These are phyloP conservation scores for Nemania diffusa DNA, from an alignment of 2,329 filamentous ascomycete species.

Conservation along the genomic window DNA sequence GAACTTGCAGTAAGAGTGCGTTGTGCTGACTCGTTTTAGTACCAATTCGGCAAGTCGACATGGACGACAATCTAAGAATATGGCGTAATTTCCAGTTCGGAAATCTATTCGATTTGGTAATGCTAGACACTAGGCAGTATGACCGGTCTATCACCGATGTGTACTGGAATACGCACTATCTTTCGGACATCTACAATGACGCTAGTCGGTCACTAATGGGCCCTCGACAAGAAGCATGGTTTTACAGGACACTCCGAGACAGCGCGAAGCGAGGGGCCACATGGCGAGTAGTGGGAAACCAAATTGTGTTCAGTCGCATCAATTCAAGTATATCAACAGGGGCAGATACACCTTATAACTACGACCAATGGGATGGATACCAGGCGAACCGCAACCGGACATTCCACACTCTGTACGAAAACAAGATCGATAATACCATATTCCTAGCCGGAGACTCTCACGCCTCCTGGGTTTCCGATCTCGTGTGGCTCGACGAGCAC, in stretches of 20 bases:
- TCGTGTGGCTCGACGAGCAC: slow-evolving; percentile 59
- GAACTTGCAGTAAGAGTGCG: slow-evolving; percentile 37
- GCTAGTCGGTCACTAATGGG: slow-evolving; percentile 77
- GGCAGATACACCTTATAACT: slow-evolving; percentile 57
- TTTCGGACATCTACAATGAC: slow-evolving; percentile 65
- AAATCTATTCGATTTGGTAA: slow-evolving; percentile 72
- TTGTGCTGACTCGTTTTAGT: slow-evolving; percentile 45
- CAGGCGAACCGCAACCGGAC: slow-evolving; percentile 71
- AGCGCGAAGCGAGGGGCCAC: slow-evolving; percentile 70
- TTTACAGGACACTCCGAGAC: slow-evolving; percentile 67
- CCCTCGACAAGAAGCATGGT: slow-evolving; percentile 77
- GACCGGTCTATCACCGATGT: slow-evolving; percentile 72
- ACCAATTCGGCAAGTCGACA: slow-evolving; percentile 67
- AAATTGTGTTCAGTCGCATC: slow-evolving; percentile 68
- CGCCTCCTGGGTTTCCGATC: slow-evolving; percentile 65
- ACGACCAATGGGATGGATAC: slow-evolving; percentile 61
- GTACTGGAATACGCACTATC: slow-evolving; percentile 70
- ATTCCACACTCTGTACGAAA: slow-evolving; percentile 66
- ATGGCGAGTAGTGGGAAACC: slow-evolving; percentile 77
- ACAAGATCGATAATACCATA: slow-evolving; percentile 72
- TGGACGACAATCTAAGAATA: slow-evolving; percentile 76
- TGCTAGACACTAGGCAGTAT: slow-evolving; percentile 76
- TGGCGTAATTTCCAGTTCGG: slow-evolving; percentile 75
- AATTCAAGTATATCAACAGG: slow-evolving; percentile 49
- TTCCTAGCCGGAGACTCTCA: slow-evolving; percentile 71